phyloP scores from a whole-genome alignment of 2,329 filamentous ascomycete genomes.

The Fusarium duplospermum region DNA sequence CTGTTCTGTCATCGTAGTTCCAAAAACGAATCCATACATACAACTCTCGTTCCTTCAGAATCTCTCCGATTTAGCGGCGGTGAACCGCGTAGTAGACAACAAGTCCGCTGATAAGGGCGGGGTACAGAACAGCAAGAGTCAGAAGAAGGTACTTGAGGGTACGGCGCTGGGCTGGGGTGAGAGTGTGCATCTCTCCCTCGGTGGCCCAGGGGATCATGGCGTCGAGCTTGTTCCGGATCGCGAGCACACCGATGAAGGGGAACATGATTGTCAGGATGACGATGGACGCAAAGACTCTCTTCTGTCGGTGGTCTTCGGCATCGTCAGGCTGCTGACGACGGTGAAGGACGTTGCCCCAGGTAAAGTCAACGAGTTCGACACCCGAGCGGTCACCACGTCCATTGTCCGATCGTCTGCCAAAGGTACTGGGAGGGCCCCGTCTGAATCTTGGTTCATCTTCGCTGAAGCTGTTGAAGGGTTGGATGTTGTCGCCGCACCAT shows the following conservation, averaged over 20 bases:
- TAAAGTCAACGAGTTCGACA: conserved; percentile 46
- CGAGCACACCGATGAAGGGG: conserved; percentile 60
- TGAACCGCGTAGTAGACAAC: conserved; percentile 46
- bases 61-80: conserved; percentile 1
- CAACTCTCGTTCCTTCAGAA: background rate
- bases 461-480: conserved; percentile 11
- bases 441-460: conserved; percentile 33
- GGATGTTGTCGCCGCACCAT: conserved; percentile 25
- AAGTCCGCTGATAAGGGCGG: conserved; percentile 47
- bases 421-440: conserved; percentile 41
- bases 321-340: conserved; percentile 43
- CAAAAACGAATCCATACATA: conserved; percentile 14
- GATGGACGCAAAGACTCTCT: conserved; percentile 54
- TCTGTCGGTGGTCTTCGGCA: conserved; percentile 47
- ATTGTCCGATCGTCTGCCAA: conserved; percentile 22
- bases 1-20: background rate
- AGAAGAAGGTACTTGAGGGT: conserved; percentile 53
- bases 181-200: conserved; percentile 55
- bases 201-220: conserved; percentile 62
- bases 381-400: conserved; percentile 6
- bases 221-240: conserved; percentile 58
- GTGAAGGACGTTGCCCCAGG: conserved; percentile 46
- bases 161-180: conserved; percentile 50
- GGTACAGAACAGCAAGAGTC: conserved; percentile 49
- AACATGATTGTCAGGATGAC: conserved; percentile 54